Conservation (phyloP, 495 filamentous ascomycete genomes). For the Ramalina intermedia region DNA sequence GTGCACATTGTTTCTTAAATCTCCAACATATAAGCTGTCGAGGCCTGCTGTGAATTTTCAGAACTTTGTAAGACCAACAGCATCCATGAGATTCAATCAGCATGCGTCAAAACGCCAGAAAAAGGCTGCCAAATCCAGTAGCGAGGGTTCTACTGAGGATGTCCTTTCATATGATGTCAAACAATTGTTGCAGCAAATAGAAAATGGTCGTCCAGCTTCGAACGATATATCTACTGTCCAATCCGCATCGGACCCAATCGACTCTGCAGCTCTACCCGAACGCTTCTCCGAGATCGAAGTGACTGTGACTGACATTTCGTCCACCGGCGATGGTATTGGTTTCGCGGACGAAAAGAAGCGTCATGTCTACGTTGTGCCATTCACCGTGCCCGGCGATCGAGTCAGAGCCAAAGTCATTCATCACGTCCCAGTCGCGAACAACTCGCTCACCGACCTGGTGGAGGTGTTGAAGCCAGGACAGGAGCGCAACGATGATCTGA, state of each 20-base stretch:
- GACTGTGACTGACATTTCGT: constrained; percentile 59
- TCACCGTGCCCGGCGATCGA: constrained; percentile 71
- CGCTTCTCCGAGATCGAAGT: constrained; percentile 65
- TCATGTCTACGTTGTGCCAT: constrained; percentile 81
- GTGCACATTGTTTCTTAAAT: too few species aligned
- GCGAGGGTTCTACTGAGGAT: constrained; percentile 52
- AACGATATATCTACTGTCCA: neutral
- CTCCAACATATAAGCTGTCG: too few species aligned
- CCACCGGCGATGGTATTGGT: constrained; percentile 45
- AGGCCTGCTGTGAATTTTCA: too few species aligned
- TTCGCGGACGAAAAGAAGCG: constrained; percentile 17
- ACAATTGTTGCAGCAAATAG: constrained; percentile 38
- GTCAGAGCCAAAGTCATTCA: constrained; percentile 65
- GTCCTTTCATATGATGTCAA: constrained; percentile 59
- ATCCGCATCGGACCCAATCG: neutral
- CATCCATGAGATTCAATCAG: too few species aligned
- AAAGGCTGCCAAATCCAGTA: constrained; percentile 29
- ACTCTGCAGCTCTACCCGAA: constrained; percentile 38
- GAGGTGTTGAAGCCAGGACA: constrained; percentile 58
- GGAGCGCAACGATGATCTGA: constrained; percentile 57
- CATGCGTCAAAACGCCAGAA: constrained; percentile 36
- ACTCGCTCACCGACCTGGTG: constrained; percentile 68
- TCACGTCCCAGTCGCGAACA: constrained; percentile 42
- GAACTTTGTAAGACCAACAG: too few species aligned
- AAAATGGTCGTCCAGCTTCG: constrained; percentile 2